Conservation (phyloP, 768 basidiomycete genomes). For the Rhodotorula paludigena region DNA sequence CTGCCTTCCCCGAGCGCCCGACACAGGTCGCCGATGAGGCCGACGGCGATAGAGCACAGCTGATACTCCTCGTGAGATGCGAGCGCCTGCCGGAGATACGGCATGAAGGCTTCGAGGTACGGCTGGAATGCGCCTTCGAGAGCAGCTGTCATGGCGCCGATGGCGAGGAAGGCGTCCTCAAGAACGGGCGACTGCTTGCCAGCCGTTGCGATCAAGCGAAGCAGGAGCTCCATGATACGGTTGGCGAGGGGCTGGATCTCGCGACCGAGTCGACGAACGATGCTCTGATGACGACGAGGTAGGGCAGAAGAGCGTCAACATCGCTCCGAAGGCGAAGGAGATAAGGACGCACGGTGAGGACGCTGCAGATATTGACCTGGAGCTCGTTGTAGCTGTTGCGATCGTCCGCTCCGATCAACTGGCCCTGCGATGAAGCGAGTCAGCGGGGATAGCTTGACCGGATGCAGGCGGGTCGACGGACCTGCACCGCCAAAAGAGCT, state of each 20-base stretch:
- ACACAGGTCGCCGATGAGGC: conserved; percentile 92
- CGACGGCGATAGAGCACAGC: conserved; percentile 89
- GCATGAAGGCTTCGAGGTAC: conserved; percentile 79
- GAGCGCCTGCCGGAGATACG: conserved; percentile 79
- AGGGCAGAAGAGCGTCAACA: not conserved
- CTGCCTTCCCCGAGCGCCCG: conserved; percentile 83
- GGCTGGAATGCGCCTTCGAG: conserved; percentile 72
- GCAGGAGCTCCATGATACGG: conserved; percentile 86
- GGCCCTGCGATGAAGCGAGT: conserved; percentile 51
- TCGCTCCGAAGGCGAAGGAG: too few species aligned
- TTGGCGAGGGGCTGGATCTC: conserved; percentile 85
- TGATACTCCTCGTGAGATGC: conserved; percentile 91
- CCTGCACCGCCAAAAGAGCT: conserved; percentile 75
- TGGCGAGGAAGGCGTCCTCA: conserved; percentile 91
- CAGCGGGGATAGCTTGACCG: not conserved
- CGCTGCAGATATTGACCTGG: conserved; percentile 88
- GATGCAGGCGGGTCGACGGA: conserved; percentile 43
- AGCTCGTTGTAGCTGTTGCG: conserved; percentile 98
- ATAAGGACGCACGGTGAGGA: conserved; percentile 64
- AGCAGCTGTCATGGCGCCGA: conserved; percentile 76
- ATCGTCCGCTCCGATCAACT: conserved; percentile 90
- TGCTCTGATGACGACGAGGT: conserved; percentile 54
- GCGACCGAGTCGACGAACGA: conserved; percentile 73
- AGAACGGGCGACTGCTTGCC: conserved; percentile 90
- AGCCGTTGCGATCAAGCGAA: conserved; percentile 76